Base-by-base conservation (phyloP, 129 eudicot species). In the Chrysanthemum lavandulifolium region DNA sequence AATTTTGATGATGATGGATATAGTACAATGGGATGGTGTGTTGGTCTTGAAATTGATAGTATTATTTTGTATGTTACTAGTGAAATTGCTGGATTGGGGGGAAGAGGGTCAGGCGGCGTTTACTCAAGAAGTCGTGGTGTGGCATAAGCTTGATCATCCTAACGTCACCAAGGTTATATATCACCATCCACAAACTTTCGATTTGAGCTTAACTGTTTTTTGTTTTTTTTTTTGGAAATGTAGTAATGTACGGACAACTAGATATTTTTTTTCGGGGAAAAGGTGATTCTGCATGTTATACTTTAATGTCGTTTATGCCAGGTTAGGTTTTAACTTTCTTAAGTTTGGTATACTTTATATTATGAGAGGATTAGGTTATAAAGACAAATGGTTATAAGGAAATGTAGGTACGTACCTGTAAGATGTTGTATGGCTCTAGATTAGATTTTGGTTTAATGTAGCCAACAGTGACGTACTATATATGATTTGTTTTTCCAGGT, bases 91-190 rank as follows among this genome's bases (percentile, higher is more conserved):
- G 74, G 97, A 91, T 64, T 91, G 97, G 97, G 97, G 96, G 55
- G 97, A 88, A 80, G 97, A 91, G 76, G 97, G 97, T 64, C 91
- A 96, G 56, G 82, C 95, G 4, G 95, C 97, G 6, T 91, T 91
- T 71, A 83, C 91, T 6, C 97, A 91, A 81, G 97, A 91, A 88
- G 97, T 91, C 59, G 91, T 85, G 4, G 97, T 91, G 27, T 91
- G 97, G 97, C 96, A 91, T 77, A 91, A 88, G 65, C 92, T 91
- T 54, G 88, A 90, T 76, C 97, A 90, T 69, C 97, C 95, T 10
- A 90, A 90, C 78, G 95, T 90, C 29, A 90, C 97, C 14, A 90
- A 90, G 95, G 97, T 90, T 67, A 55, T 57, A 65, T 31, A 12
- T 50, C 66, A 55, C n/a, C 21, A 47, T 19, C 54, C 75, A 23